Percentiles rank a stretch among this genome's conserved stretches.
These are phyloP conservation scores for Nakazawaea siamensis DNA, from an alignment of 805 yeast genomes.

Conservation along the genomic window DNA sequence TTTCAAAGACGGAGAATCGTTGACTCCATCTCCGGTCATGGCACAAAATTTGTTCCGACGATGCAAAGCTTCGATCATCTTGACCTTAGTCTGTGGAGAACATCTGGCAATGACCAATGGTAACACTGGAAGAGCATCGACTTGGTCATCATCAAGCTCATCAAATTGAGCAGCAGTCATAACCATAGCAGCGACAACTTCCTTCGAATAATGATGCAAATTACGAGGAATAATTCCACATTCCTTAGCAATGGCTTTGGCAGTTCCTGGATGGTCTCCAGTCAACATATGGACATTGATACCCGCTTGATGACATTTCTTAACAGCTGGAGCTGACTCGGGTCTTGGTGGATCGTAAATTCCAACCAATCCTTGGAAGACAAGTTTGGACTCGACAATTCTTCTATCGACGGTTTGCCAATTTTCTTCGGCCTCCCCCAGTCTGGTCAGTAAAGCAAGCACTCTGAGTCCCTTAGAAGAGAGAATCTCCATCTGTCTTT, in stretches of 20 bases:
- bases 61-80: constrained; percentile 73
- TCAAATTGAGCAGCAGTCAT: constrained; percentile 75
- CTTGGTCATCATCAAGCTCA: constrained; percentile 46
- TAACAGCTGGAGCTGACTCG: constrained; percentile 60
- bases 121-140: constrained; percentile 55
- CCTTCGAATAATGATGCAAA: constrained; percentile 43
- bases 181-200: constrained; percentile 56
- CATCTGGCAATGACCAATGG: constrained; percentile 79
- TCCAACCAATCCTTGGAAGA: constrained; percentile 63
- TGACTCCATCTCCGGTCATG: constrained; percentile 82
- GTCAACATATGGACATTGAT: constrained; percentile 76
- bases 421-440: constrained; percentile 19
- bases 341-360: constrained; percentile 75
- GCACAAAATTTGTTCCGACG: constrained; percentile 59
- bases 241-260: constrained; percentile 72
- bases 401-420: constrained; percentile 29
- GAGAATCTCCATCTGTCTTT: constrained; percentile 47
- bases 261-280: constrained; percentile 77
- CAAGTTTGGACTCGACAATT: constrained; percentile 42
- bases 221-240: constrained; percentile 68
- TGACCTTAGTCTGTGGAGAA: constrained; percentile 75
- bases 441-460: constrained; percentile 55
- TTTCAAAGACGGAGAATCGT: constrained; percentile 72
- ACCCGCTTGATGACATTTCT: constrained; percentile 64
- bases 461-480: constrained; percentile 67